Base-by-base conservation (phyloP, 148 eudicot genomes). In the Hydrangea macrophylla region DNA sequence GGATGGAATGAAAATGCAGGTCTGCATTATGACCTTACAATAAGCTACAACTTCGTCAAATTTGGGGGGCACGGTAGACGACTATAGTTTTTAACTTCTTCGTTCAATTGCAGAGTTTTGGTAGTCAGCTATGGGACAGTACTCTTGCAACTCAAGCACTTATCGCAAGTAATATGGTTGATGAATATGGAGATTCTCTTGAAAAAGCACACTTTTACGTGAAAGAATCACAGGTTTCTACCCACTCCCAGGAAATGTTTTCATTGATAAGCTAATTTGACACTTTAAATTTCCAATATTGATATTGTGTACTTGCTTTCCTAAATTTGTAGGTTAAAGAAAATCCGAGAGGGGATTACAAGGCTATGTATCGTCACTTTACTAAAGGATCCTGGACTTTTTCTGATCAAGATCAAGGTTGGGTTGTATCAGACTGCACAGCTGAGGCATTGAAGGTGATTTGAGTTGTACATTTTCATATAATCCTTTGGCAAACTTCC, bases 1-100 rank as follows among this genome's bases (percentile, higher is more conserved):
- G 65, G 84, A 81, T 68, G 84, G 84, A 62, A 77, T 81, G 81
- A 81, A 70, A 58, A 74, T 78, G 81, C 84, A 78, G 78, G 81
- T 72, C 10, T 5, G 31, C 3, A 5, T 67, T 5, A 17, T 12
- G 13, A 25, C 9, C n/a, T n/a, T n/a, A n/a, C n/a, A n/a, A n/a
- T n/a, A 63, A 13, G 0, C 20, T 37, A 40, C 50, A 42, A 42
- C 50, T 42, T 11, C 0, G 3, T 9, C n/a, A n/a, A n/a, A n/a
- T n/a, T n/a, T n/a, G n/a, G n/a, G n/a, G n/a, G n/a, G n/a, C n/a
- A n/a, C 15, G 50, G 17, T 42, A 42, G 18, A 42, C 11, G 42
- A 7, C 5, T 0, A 20, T 1, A 18, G 37, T 24, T 57, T 55
- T 39, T 68, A 40, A 68, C 26, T 30, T 18, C 23, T n/a, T 33